Evolutionary conservation across 768 basidiomycete genomes (phyloP), one percentile per base, ranked within the genome.

Genomic region (Wakefieldia striispora): DNA sequence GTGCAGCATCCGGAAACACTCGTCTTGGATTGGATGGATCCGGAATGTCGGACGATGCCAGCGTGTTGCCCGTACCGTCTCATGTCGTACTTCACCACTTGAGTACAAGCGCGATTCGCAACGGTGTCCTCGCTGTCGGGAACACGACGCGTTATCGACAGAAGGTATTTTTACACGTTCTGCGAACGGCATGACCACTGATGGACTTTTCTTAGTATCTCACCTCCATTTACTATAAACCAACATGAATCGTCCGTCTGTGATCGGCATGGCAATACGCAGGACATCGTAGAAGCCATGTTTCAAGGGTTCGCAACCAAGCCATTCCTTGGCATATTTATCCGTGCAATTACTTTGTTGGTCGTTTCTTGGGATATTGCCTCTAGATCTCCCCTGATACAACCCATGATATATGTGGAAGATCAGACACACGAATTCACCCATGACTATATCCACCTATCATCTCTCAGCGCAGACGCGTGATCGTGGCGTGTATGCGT

Each of bases 11-110:
- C 2, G 47, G 54, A 4, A 63, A 61, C 40, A 60, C 70, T 19
- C 67, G 69, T 45, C 61, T 70, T 19, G 70, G 66, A 35, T 50
- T 72, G 37, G 74, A 73, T 12, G 71, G 64, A 7, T 58, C 61
- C 0, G 72, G 78, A n/a, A 56, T 85, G 61, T 80, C 83, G 16
- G 95, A 98, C 68, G 95, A 98, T 62, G 88, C 82, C 44, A 87
- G 86, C 41, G 92, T 98, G 49, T 69, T 98, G 54, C 88, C 95
- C 14, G 91, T 97, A 19, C 95, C 95, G 19, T 88, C 84, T 33
- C 95, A 97, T 72, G 91, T 92, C 33, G 92, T 97, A 20, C 73
- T 98, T 55, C 93, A 97, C 59, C 95, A 98, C 69, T 70, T 98
- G 60, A 91, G 91, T 54, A 97, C 95, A 53, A 95, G 92, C 61